phyloP scores from a whole-genome alignment of 768 basidiomycete species.

The Goffeauzyma gilvescens region DNA sequence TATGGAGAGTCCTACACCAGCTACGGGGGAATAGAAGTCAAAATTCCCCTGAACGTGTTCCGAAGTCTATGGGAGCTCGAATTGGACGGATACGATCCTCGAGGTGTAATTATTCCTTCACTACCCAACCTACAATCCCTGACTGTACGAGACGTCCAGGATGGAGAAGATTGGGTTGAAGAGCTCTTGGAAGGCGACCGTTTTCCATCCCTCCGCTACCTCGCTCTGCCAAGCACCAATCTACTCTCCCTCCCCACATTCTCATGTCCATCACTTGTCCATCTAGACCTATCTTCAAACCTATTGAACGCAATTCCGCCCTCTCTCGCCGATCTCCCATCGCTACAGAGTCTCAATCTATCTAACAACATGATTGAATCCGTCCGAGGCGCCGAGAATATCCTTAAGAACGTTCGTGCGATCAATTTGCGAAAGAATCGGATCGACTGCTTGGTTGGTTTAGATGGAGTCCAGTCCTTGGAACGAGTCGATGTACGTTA shows the following conservation, averaged over 20 bases:
- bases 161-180: constrained; percentile 30
- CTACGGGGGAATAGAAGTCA: constrained; percentile 26
- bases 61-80: constrained; percentile 27
- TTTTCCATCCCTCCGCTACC: constrained; percentile 21
- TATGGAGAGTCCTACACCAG: constrained; percentile 27
- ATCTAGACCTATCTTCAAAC: constrained; percentile 79
- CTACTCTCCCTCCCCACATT: constrained; percentile 15
- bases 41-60: constrained; percentile 27
- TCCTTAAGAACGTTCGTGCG: constrained; percentile 54
- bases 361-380: constrained; percentile 97
- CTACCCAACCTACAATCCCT: constrained; percentile 22
- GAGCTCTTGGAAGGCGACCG: constrained; percentile 16
- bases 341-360: constrained; percentile 79
- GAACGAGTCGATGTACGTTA: constrained; percentile 65
- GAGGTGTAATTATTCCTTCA: constrained; percentile 21
- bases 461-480: constrained; percentile 70
- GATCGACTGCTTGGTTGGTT: constrained; percentile 81
- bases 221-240: constrained; percentile 17
- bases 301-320: constrained; percentile 72
- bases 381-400: constrained; percentile 65
- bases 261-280: constrained; percentile 37
- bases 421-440: constrained; percentile 73
- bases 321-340: constrained; percentile 52
- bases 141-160: constrained; percentile 27
- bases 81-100: constrained; percentile 27